These are phyloP conservation scores for Dichotomopilus funicola DNA, from an alignment of 2,329 filamentous ascomycete species.

Conservation along the genomic window DNA sequence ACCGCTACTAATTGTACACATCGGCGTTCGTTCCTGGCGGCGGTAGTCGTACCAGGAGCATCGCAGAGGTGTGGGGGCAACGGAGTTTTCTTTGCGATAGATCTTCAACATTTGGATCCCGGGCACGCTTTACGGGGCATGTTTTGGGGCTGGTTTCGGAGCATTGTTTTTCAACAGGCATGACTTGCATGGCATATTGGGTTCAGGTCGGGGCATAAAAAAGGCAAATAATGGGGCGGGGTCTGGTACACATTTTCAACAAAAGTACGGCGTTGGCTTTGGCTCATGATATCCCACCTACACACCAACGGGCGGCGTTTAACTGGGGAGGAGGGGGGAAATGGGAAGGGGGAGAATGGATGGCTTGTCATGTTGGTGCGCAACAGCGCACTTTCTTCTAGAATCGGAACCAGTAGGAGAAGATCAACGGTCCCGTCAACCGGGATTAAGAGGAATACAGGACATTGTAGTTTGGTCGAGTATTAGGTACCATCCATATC, in stretches of 20 bases:
- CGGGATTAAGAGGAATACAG: conserved; percentile 26
- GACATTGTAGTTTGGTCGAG: too few species aligned
- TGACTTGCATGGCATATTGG: conserved; percentile 26
- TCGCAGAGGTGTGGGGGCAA: neutral
- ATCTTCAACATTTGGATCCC: conserved; percentile 23
- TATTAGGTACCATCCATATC: too few species aligned
- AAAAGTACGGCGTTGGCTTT: conserved; percentile 34
- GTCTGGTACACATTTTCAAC: conserved; percentile 31
- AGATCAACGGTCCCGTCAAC: conserved; percentile 36
- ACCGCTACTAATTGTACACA: conserved; percentile 56
- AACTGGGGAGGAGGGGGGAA: neutral
- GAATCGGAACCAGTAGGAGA: conserved; percentile 29
- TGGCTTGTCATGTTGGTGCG: conserved; percentile 25
- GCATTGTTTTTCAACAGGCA: conserved; percentile 27
- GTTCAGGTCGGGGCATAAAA: conserved; percentile 24
- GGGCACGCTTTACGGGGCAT: conserved; percentile 19
- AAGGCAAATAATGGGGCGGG: conserved; percentile 19
- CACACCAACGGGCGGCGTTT: conserved; percentile 27
- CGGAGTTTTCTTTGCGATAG: conserved; percentile 11
- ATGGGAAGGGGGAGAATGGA: conserved; percentile 17
- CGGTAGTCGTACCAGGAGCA: neutral
- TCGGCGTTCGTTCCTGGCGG: neutral
- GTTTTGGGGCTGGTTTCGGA: conserved; percentile 15
- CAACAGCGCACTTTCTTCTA: conserved; percentile 29
- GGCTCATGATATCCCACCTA: conserved; percentile 30